These are phyloP conservation scores for Beauveria sp. DNA, from an alignment of 2,329 filamentous ascomycete genomes.

Conservation along the genomic window DNA sequence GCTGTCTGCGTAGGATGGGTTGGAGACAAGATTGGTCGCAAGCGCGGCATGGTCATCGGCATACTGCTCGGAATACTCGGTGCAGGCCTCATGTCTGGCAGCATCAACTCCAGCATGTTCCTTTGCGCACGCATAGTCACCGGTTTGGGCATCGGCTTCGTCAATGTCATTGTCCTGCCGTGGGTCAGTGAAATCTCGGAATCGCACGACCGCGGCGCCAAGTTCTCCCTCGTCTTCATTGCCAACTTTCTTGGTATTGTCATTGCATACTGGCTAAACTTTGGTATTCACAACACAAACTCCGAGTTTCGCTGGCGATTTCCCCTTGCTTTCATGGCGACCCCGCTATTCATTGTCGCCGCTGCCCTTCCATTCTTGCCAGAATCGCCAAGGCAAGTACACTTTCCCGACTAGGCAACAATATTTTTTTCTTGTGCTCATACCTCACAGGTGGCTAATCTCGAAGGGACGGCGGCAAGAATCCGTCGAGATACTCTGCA, in stretches of 20 bases:
- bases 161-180: slow-evolving; percentile 42
- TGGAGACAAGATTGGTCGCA: slow-evolving; percentile 46
- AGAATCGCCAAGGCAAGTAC: slow-evolving; percentile 33
- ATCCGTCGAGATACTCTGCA: slow-evolving; percentile 27
- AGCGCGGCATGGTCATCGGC: slow-evolving; percentile 35
- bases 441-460: slow-evolving; percentile 27
- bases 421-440: background rate
- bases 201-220: slow-evolving; percentile 37
- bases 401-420: background rate
- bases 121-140: slow-evolving; percentile 41
- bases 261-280: slow-evolving; percentile 32
- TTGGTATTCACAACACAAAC: slow-evolving; percentile 24
- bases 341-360: slow-evolving; percentile 33
- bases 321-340: slow-evolving; percentile 30
- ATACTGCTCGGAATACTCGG: slow-evolving; percentile 40
- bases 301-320: slow-evolving; percentile 29
- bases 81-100: slow-evolving; percentile 38
- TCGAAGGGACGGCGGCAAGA: slow-evolving; percentile 24
- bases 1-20: slow-evolving; percentile 25
- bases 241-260: slow-evolving; percentile 45
- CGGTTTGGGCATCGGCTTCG: slow-evolving; percentile 43
- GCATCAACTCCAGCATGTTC: slow-evolving; percentile 39
- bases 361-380: slow-evolving; percentile 33
- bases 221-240: slow-evolving; percentile 41
- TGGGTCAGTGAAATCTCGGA: slow-evolving; percentile 40